Percentiles rank a stretch among this genome's conserved stretches.
phyloP scores from a whole-genome alignment of 169 alveolate species.

The Eimeria nieschulzi region DNA sequence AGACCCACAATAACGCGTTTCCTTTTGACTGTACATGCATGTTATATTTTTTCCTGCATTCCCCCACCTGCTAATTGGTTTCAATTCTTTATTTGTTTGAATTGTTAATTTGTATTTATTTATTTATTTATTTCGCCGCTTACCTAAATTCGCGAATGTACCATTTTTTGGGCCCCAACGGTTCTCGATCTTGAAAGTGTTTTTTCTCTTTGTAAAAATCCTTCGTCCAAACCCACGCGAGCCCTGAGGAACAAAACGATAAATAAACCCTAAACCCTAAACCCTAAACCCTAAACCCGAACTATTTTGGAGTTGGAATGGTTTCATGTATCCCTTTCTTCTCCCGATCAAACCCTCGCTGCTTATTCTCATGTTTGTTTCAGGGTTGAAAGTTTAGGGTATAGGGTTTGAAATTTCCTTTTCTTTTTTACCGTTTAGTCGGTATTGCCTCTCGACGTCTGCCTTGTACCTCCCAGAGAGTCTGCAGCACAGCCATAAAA shows the following conservation, averaged over 20 bases:
- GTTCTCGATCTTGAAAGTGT: constrained; percentile 87
- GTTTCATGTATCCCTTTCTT: background rate
- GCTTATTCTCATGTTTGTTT: background rate
- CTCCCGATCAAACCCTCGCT: background rate
- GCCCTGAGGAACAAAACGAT: constrained; percentile 72
- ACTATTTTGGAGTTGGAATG: too few relatives aligned
- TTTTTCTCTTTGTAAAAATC: constrained; percentile 82
- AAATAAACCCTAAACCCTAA: background rate
- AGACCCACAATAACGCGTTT: too few relatives aligned
- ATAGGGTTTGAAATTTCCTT: background rate
- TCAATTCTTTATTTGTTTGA: background rate
- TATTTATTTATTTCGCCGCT: background rate
- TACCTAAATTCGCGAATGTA: constrained; percentile 83
- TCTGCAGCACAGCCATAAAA: constrained; percentile 31
- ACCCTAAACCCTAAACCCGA: constrained; percentile 11
- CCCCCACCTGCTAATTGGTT: background rate
- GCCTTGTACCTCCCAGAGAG: constrained; percentile 86
- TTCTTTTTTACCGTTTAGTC: constrained; percentile 82
- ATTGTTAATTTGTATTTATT: background rate
- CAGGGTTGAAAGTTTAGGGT: background rate
- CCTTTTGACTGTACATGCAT: background rate
- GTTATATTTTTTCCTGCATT: background rate
- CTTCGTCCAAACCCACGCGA: constrained; percentile 91
- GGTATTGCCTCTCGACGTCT: constrained; percentile 88
- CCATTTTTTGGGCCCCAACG: constrained; percentile 87